Evolutionary conservation across 108 stramenopile genomes (phyloP), one percentile per base, ranked within the genome.

Genomic region (Stephanodiscus minutulus): DNA sequence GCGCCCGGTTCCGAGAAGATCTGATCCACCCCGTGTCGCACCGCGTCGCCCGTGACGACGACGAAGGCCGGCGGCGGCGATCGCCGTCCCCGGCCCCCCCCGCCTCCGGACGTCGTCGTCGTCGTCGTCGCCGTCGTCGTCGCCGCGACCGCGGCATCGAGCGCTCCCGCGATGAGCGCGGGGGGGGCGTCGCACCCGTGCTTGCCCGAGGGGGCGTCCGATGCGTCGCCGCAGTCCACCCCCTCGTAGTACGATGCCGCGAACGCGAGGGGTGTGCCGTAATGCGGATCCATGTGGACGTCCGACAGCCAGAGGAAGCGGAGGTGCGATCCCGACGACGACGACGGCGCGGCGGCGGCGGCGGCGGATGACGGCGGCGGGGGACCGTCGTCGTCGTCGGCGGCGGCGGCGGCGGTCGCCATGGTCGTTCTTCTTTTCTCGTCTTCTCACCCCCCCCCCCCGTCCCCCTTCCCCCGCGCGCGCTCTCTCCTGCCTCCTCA

Each of bases 41-140:
- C 47, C 15, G 77, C 76, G 66, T 91, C 90, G 12, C 90, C 90
- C 25, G 79, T 86, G 0, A 88, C 39, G 5, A 86, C 2, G 4
- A 85, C 61, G 60, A 88, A 86, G 8, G 79, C 39, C 41, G 76
- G 81, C 53, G 7, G 41, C 46, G 41, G 46, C 20, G 18, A 68
- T 25, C 20, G 62, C 0, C 21, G 18, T 2, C 10, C 35, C 6
- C 13, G 35, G 13, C 18, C 36, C 28, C 24, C 27, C 27, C 47
- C 21, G 37, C 21, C 18, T 6, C 29, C 17, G n/a, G n/a, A n/a
- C n/a, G n/a, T n/a, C n/a, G n/a, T n/a, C n/a, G n/a, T n/a, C n/a
- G n/a, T n/a, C n/a, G 64, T 58, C 1, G 69, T 74, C 8, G 69
- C 6, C 20, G 57, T 44, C 18, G 76, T 25, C 41, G 28, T 29